Evolutionary conservation across 495 filamentous ascomycete genomes (phyloP), one percentile per base, ranked within the genome.

Genomic region (Aspergillus coremiiformis): DNA sequence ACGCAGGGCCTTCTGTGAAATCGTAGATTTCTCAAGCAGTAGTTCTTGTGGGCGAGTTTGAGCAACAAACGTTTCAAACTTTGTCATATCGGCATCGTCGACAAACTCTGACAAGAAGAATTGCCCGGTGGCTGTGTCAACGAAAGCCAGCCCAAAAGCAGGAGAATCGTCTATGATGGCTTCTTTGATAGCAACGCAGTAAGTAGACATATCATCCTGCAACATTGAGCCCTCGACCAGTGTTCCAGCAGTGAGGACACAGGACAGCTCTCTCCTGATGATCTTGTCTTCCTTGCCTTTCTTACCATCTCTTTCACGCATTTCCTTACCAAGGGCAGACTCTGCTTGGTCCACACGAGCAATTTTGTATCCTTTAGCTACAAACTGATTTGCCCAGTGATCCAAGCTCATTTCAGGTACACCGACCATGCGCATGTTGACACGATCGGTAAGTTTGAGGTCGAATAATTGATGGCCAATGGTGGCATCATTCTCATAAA

Each of bases 361-460:
- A 52, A 99, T 91, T 72, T 99, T 99, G 75, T 77, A 95, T 19
- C 92, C 88, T 69, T 96, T 92, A 58, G 89, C 86, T 27, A 96
- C 85, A 61, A 96, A 94, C 58, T 97, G 87, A 67, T 93, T 90
- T 51, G 90, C 85, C 94, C 94, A 95, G 65, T 90, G 81, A 65
- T 92, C 81, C 30, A 96, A 72, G 39, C 88, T 91, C 67, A 86
- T 85, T 66, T 96, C 91, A 0, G 91, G 91, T 1, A 95, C 91
- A 51, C 90, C 90, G 15, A 94, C 90, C 89, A 95, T 95, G 42
- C 92, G 88, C 94, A 99, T 99, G 67, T 99, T 99, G 58, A 99
- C 91, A 54, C 93, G 81, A 58, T 97, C 94, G 0, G 94, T 99
- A 54, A 97, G 85, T 71, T 99, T 99, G 27, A 99, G 76, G 66